Base-by-base conservation (phyloP, 75 land plant species). In the Ceratopteris richardii region DNA sequence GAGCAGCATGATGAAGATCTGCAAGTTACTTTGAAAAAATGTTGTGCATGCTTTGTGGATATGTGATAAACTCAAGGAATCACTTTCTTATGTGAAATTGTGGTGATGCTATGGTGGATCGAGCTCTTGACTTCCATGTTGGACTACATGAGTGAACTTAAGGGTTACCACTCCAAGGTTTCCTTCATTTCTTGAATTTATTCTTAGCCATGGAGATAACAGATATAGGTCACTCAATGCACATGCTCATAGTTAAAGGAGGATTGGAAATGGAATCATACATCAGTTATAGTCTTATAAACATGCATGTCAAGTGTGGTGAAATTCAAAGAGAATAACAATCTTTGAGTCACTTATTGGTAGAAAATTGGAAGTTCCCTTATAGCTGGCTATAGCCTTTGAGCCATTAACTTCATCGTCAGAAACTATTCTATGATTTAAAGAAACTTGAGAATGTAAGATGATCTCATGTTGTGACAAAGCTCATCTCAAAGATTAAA, bases 231-330 rank as follows among this genome's bases (percentile, higher is more conserved):
- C 7, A 33, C 7, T 46, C 13, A 27, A 31, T 72, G 21, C 22
- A 63, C 53, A 21, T 23, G 22, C 59, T 57, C 29, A 71, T 75
- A 29, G 52, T 44, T 27, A 42, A 23, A 31, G 54, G 47, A 20
- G 77, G 68, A 1, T 42, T 58, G 20, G 67, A 52, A 10, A 42
- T 63, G 36, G 68, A 71, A 29, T 17, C 66, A 39, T 26, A 7
- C 13, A 56, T 63, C 18, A 37, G 66, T 21, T 30, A 36, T 37
- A 40, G 62, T 19, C 66, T 64, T 17, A 40, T 64, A 21, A 28
- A 64, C 24, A 64, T 64, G 66, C 56, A 64, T 64, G 43, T 33
- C 1, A 64, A 56, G 56, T 64, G 66, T 37, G 66, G 66, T 7
- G 19, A n/a, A 3, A 19, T 64, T 24, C n/a, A 56, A 42, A 40